Evolutionary conservation across 2,329 filamentous ascomycete species (phyloP).

Genomic region (Cercospora sesami): DNA sequence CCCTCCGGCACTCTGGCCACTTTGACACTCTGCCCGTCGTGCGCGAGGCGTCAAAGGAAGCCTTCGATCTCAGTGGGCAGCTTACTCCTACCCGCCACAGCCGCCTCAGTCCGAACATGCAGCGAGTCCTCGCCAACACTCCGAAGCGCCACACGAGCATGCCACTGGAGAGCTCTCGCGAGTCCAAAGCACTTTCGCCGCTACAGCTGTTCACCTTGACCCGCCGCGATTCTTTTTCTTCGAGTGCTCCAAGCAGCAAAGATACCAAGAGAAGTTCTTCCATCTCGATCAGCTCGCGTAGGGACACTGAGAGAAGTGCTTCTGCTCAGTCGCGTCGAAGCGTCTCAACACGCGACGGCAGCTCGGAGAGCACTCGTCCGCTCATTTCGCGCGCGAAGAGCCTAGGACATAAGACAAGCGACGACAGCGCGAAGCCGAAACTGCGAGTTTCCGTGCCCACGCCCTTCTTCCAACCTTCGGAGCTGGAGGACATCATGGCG

Average conservation of each 20-base stretch:
- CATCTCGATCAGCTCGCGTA: neutral
- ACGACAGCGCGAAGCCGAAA: neutral
- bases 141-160: conserved; percentile 17
- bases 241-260: neutral
- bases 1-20: conserved; percentile 8
- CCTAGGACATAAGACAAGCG: neutral
- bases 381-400: conserved; percentile 6
- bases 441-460: conserved; percentile 14
- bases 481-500: conserved; percentile 38
- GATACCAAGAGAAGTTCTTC: conserved; percentile 4
- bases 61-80: conserved; percentile 1
- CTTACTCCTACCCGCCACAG: neutral
- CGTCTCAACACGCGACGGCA: neutral
- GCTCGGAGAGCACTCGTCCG: conserved; percentile 8
- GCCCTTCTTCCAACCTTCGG: conserved; percentile 38
- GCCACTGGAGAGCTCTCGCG: conserved; percentile 9
- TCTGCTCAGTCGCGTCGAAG: neutral
- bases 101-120: conserved; percentile 12
- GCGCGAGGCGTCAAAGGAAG: conserved; percentile 23
- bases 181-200: conserved; percentile 8
- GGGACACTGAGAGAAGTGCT: conserved; percentile 1
- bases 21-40: conserved; percentile 17
- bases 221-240: neutral
- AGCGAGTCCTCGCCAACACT: conserved; percentile 10
- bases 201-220: conserved; percentile 9